These are phyloP conservation scores for Penicillium paneum DNA, from an alignment of 2,329 filamentous ascomycete species.

Conservation along the genomic window DNA sequence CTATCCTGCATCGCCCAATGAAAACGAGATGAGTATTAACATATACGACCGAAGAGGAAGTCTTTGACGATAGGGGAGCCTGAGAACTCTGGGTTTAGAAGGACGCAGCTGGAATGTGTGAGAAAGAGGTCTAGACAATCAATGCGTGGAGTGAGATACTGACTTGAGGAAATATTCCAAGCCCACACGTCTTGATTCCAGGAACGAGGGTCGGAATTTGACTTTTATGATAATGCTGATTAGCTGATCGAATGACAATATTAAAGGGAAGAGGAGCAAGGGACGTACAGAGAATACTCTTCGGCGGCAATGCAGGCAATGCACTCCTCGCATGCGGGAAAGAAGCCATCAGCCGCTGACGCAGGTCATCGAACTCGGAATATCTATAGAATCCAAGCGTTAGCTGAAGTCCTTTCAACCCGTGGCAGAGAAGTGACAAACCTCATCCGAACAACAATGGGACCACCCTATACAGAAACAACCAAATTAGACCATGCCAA, in stretches of 20 bases:
- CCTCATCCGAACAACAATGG: conserved; percentile 60
- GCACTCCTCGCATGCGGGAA: conserved; percentile 82
- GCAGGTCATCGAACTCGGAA: conserved; percentile 87
- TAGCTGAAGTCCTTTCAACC: neutral
- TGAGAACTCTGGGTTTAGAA: conserved; percentile 91
- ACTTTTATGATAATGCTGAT: conserved; percentile 34
- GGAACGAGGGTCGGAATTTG: conserved; percentile 74
- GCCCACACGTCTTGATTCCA: conserved; percentile 78
- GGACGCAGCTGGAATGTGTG: conserved; percentile 65
- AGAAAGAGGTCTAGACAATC: conserved; percentile 2
- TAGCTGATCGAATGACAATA: conserved; percentile 3
- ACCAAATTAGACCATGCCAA: neutral
- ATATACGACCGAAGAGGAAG: conserved; percentile 65
- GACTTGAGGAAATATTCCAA: conserved; percentile 93
- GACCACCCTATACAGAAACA: conserved; percentile 46
- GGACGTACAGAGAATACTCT: conserved; percentile 76
- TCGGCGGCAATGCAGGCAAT: conserved; percentile 87
- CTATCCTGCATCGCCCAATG: neutral
- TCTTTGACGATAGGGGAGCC: conserved; percentile 88
- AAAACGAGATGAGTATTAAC: conserved; percentile 12
- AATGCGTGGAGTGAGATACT: conserved; percentile 32
- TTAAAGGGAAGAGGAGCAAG: neutral
- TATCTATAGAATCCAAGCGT: conserved; percentile 55
- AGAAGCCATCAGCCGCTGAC: conserved; percentile 67
- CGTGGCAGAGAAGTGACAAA: conserved; percentile 24